Conservation (phyloP, 352 stramenopile genomes). For the Globisporangium megalacanthum region DNA sequence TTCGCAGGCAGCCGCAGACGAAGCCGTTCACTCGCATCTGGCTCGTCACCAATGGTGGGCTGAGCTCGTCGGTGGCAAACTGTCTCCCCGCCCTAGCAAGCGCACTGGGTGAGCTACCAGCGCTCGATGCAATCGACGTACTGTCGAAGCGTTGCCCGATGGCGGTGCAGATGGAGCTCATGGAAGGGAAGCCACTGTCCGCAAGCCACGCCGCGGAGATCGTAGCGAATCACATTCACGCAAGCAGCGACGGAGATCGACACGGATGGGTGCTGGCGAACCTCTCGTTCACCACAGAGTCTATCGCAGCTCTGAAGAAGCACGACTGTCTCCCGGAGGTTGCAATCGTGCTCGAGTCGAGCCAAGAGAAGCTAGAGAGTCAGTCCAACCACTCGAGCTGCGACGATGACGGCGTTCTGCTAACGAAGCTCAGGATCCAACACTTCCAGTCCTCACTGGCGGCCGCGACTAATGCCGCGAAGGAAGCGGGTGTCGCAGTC, state of each 20-base stretch:
- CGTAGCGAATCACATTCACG: conserved; percentile 19
- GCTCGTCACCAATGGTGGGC: conserved; percentile 27
- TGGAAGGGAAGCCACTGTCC: conserved; percentile 28
- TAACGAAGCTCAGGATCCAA: conserved; percentile 17
- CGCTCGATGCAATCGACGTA: conserved; percentile 23
- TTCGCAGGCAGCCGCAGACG: conserved; percentile 23
- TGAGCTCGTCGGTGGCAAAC: background rate
- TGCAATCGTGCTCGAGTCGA: conserved; percentile 36
- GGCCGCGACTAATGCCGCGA: conserved; percentile 12
- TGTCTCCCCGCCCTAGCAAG: background rate
- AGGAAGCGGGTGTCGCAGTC: conserved; percentile 5
- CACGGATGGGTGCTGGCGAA: conserved; percentile 48
- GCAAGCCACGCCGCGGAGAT: conserved; percentile 17
- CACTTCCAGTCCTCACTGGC: conserved; percentile 22
- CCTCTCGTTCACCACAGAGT: conserved; percentile 32
- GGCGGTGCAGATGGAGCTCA: conserved; percentile 31
- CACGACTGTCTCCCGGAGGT: conserved; percentile 41
- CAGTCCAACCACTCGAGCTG: conserved; percentile 11
- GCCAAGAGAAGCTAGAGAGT: conserved; percentile 13
- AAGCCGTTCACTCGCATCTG: conserved; percentile 27
- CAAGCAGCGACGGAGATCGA: background rate
- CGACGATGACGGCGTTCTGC: conserved; percentile 8
- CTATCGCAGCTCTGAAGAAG: conserved; percentile 29
- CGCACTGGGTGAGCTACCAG: conserved; percentile 4
- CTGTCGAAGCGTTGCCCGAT: conserved; percentile 24